These are phyloP conservation scores for Rhizophora mangle DNA, from an alignment of 345 rosid genomes.

Conservation along the genomic window DNA sequence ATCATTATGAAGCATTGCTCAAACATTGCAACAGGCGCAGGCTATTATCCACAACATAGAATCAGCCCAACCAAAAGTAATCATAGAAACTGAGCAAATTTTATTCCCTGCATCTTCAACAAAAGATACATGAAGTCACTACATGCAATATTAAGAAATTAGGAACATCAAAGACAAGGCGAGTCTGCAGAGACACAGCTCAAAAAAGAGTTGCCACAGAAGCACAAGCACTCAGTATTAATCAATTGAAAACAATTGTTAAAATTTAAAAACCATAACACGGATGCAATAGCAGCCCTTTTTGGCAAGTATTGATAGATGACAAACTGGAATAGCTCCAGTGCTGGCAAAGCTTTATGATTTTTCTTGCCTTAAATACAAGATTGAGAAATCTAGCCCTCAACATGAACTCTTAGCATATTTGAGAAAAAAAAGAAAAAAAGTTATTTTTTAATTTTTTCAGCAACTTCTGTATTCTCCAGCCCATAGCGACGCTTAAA, in stretches of 20 bases:
- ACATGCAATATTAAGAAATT: background rate
- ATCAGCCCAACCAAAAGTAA: background rate
- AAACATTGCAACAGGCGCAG: background rate
- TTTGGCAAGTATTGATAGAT: background rate
- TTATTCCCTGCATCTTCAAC: background rate
- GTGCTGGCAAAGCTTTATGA: background rate
- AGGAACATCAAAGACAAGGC: too few relatives aligned
- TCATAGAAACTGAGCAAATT: background rate
- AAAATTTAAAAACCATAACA: background rate
- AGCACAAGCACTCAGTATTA: background rate
- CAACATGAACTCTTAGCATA: background rate
- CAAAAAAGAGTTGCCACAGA: background rate
- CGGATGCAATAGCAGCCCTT: background rate
- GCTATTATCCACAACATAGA: too few relatives aligned
- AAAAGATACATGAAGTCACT: background rate
- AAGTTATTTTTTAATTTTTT: slow-evolving; percentile 27
- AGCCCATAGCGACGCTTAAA: slow-evolving; percentile 73
- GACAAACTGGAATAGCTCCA: too few relatives aligned
- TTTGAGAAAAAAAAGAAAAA: background rate
- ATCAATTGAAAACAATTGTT: background rate
- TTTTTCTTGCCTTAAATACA: background rate
- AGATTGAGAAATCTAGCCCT: background rate
- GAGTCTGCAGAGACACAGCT: background rate
- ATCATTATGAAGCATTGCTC: background rate
- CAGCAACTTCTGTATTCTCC: slow-evolving; percentile 41